Conservation (phyloP, 805 yeast species). For the Lipomyces oligophaga region DNA sequence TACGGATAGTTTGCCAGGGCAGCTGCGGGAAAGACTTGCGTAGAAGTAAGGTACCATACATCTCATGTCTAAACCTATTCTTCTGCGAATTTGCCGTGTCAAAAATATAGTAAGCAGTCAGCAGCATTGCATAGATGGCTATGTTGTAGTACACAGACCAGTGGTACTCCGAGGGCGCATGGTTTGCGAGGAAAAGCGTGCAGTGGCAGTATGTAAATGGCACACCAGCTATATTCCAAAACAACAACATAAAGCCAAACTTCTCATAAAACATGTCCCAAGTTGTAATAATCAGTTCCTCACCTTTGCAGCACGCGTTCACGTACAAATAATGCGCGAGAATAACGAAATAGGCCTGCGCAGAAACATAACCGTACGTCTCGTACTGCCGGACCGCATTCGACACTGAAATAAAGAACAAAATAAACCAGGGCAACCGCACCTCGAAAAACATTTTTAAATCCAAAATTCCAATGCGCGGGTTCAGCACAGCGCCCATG, state of each 20-base stretch:
- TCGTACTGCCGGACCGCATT: constrained; percentile 77
- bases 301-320: constrained; percentile 96
- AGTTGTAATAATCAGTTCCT: constrained; percentile 92
- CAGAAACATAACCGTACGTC: constrained; percentile 69
- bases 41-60: constrained; percentile 71
- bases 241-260: constrained; percentile 97
- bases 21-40: constrained; percentile 92
- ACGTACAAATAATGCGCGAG: constrained; percentile 93
- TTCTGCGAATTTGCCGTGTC: constrained; percentile 95
- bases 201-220: constrained; percentile 97
- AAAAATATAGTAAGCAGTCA: constrained; percentile 81
- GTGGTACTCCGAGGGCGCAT: constrained; percentile 75
- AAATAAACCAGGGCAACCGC: constrained; percentile 92
- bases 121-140: constrained; percentile 52
- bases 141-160: constrained; percentile 63
- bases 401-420: constrained; percentile 72
- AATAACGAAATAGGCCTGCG: constrained; percentile 68
- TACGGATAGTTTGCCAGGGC: constrained; percentile 74
- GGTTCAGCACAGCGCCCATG: constrained; percentile 97
- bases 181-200: constrained; percentile 76
- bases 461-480: constrained; percentile 88
- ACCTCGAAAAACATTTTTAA: constrained; percentile 97
- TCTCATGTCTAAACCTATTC: constrained; percentile 71
- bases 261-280: constrained; percentile 99
- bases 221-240: constrained; percentile 99